Conservation (phyloP, 176 grass and related monocot species). For the Pontederia paniculata region DNA sequence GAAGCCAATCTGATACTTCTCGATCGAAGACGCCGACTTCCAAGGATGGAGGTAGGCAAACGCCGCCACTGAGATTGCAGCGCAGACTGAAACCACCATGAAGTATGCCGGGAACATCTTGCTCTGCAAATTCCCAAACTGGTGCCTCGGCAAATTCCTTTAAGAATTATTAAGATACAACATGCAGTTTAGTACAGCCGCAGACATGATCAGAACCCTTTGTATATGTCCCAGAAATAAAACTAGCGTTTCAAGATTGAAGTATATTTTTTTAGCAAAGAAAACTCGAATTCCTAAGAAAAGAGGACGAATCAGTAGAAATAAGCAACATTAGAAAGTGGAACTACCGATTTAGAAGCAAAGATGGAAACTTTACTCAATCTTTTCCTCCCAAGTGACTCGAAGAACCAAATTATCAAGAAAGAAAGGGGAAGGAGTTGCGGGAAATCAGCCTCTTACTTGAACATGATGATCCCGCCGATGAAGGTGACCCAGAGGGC, state of each 20-base stretch:
- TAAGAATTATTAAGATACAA: neutral
- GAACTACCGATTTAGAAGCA: no score
- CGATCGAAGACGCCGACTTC: conserved; percentile 48
- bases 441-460: conserved; percentile 27
- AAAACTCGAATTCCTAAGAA: neutral
- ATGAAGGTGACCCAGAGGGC: conserved; percentile 97
- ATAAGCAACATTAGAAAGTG: no score
- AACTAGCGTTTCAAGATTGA: neutral
- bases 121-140: conserved; percentile 45
- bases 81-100: conserved; percentile 44
- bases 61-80: conserved; percentile 39
- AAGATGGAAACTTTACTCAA: no score
- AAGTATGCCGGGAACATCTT: conserved; percentile 60
- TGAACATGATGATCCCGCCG: conserved; percentile 97
- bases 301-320: no score
- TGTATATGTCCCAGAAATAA: no score
- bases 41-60: conserved; percentile 68
- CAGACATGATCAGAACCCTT: no score
- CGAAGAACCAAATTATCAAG: no score
- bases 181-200: no score
- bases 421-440: neutral
- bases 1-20: conserved; percentile 88
- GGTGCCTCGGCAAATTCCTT: conserved; percentile 16
- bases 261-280: no score
- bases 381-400: no score